Evolutionary conservation across 139 green algal species (phyloP).

Genomic region (Astrephomene gubernaculifera): DNA sequence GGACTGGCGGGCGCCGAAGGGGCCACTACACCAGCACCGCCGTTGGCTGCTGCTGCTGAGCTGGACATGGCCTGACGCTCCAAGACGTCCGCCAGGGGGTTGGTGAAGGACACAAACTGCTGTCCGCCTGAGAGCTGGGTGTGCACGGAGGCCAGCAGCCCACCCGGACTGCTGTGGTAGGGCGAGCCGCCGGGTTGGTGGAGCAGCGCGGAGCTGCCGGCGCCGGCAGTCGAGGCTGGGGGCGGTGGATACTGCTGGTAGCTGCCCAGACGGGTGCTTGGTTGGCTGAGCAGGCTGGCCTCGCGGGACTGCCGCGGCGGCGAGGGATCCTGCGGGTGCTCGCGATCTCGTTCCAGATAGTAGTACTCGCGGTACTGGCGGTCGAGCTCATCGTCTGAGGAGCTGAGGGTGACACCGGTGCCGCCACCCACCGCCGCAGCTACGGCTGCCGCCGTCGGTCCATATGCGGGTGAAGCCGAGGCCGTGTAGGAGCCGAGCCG

Average conservation of each 20-base stretch:
- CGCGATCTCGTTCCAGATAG: not conserved
- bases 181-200: not conserved
- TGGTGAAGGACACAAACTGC: not conserved
- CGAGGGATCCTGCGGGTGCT: not conserved
- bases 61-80: too few species aligned
- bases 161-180: not conserved
- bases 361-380: constrained; percentile 22
- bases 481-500: not conserved
- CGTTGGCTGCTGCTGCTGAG: not conserved
- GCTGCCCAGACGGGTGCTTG: too few species aligned
- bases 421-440: not conserved
- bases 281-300: not conserved
- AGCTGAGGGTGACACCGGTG: too few species aligned
- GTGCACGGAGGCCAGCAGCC: not conserved
- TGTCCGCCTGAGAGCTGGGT: not conserved
- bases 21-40: not conserved
- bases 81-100: constrained; percentile 11
- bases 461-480: too few species aligned
- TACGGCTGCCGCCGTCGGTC: not conserved
- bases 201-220: too few species aligned
- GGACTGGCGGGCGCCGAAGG: not conserved
- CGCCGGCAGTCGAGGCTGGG: too few species aligned
- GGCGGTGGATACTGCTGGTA: too few species aligned
- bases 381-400: not conserved
- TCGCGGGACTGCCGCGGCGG: not conserved